These are phyloP conservation scores for Blastosporella zonata DNA, from an alignment of 1,284 basidiomycete species.

Conservation along the genomic window DNA sequence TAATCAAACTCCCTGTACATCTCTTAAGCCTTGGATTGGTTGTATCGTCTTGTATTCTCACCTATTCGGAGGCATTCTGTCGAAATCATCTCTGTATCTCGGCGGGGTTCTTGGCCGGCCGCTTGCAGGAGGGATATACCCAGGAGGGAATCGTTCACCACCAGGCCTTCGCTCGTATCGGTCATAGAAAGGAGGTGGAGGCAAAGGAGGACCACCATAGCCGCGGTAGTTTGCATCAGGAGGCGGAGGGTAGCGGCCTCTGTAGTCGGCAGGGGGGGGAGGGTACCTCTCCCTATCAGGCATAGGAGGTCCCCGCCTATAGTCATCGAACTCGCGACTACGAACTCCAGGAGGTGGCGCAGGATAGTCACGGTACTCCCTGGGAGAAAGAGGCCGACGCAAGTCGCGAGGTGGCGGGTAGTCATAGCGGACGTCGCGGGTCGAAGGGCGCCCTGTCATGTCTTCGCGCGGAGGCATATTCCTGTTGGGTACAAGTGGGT, in stretches of 20 bases:
- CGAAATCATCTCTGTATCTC: constrained; percentile 62
- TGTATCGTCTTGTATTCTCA: constrained; percentile 7
- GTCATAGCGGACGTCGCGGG: constrained; percentile 56
- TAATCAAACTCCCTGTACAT: constrained; percentile 40
- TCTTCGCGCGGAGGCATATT: constrained; percentile 52
- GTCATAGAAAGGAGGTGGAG: constrained; percentile 53
- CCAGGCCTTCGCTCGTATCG: constrained; percentile 55
- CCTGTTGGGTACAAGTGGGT: constrained; percentile 37
- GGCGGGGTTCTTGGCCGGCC: constrained; percentile 53
- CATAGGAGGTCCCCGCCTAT: constrained; percentile 48
- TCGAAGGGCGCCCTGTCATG: constrained; percentile 40
- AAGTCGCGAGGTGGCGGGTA: constrained; percentile 59
- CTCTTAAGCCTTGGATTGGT: constrained; percentile 10
- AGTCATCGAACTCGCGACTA: constrained; percentile 67
- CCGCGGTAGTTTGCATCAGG: constrained; percentile 42
- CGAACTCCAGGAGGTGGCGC: constrained; percentile 32
- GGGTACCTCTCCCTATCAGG: constrained; percentile 47
- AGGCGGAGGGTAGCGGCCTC: constrained; percentile 52
- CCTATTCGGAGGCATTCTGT: constrained; percentile 37
- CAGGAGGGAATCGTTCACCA: constrained; percentile 34
- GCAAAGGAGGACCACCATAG: constrained; percentile 41
- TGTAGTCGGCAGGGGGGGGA: constrained; percentile 38
- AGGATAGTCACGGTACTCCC: constrained; percentile 66
- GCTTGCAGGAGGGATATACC: constrained; percentile 42
- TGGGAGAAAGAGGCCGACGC: constrained; percentile 57